Percentiles rank a stretch among this genome's conserved stretches.
Conservation (phyloP, 768 basidiomycete genomes). For the Leccinellum albellum region DNA sequence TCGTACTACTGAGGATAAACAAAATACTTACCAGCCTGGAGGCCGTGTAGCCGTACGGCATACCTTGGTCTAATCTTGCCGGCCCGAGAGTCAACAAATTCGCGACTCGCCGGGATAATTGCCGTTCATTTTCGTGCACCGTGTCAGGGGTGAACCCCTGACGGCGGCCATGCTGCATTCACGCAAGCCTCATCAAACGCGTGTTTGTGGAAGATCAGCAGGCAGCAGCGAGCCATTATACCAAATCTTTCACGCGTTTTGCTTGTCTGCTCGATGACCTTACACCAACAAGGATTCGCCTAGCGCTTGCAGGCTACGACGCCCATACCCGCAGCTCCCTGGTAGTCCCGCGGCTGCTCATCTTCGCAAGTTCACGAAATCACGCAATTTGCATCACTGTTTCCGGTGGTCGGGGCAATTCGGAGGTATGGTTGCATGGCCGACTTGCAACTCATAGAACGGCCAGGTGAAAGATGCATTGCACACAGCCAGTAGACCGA, state of each 20-base stretch:
- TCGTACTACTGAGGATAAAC: not conserved
- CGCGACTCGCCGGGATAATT: conserved; percentile 18
- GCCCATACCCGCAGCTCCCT: not conserved
- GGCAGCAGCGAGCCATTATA: conserved; percentile 2
- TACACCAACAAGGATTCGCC: not conserved
- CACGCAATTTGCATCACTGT: not conserved
- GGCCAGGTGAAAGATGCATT: conserved; percentile 6
- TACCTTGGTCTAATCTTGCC: conserved; percentile 9
- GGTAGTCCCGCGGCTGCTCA: not conserved
- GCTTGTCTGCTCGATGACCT: not conserved
- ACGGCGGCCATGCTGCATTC: conserved; percentile 22
- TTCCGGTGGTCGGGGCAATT: not conserved
- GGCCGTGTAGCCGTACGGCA: not conserved
- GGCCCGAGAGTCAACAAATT: conserved; percentile 11
- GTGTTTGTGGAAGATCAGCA: conserved; percentile 12
- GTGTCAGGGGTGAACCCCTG: conserved; percentile 21
- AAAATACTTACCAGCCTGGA: not conserved
- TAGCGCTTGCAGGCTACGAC: not conserved
- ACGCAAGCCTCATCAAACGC: conserved; percentile 19
- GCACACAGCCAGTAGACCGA: conserved; percentile 15
- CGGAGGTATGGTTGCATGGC: conserved; percentile 7
- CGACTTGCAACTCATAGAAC: conserved; percentile 8
- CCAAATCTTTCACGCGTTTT: not conserved
- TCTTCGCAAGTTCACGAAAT: not conserved
- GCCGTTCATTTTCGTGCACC: conserved; percentile 25